Evolutionary conservation across 805 yeast genomes (phyloP).

Genomic region (Candida orba): DNA sequence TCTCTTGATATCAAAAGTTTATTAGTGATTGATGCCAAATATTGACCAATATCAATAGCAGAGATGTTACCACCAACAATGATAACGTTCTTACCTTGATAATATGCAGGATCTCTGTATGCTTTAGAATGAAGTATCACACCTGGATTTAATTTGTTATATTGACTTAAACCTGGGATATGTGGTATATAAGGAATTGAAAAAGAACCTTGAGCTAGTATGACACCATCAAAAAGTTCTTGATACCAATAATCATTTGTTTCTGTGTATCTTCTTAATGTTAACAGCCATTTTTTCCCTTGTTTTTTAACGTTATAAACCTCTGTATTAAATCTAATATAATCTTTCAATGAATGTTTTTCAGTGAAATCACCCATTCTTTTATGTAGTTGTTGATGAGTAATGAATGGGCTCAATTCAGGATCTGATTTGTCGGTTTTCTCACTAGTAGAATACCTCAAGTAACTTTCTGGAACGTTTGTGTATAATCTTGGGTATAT

Average conservation of each 20-base stretch:
- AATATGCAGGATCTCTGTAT: slow-evolving; percentile 36
- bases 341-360: slow-evolving; percentile 22
- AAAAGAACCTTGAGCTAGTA: slow-evolving; percentile 54
- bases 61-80: slow-evolving; percentile 39
- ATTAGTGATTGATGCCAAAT: slow-evolving; percentile 29
- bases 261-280: slow-evolving; percentile 18
- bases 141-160: slow-evolving; percentile 33
- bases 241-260: slow-evolving; percentile 33
- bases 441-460: slow-evolving; percentile 27
- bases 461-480: slow-evolving; percentile 27
- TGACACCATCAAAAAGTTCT: slow-evolving; percentile 47
- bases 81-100: slow-evolving; percentile 32
- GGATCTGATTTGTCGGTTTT: slow-evolving; percentile 13
- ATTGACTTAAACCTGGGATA: slow-evolving; percentile 40
- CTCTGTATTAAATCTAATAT: slow-evolving; percentile 32
- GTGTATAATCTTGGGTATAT: slow-evolving; percentile 31
- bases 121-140: slow-evolving; percentile 45
- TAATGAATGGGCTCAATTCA: slow-evolving; percentile 30
- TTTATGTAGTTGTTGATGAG: slow-evolving; percentile 28
- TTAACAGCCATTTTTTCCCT: slow-evolving; percentile 31
- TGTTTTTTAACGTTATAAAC: slow-evolving; percentile 32
- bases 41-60: slow-evolving; percentile 39
- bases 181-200: slow-evolving; percentile 49
- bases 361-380: slow-evolving; percentile 26
- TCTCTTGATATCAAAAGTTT: slow-evolving; percentile 60